Evolutionary conservation across 2,329 filamentous ascomycete species (phyloP).

Genomic region (Ophiobolus disseminans): DNA sequence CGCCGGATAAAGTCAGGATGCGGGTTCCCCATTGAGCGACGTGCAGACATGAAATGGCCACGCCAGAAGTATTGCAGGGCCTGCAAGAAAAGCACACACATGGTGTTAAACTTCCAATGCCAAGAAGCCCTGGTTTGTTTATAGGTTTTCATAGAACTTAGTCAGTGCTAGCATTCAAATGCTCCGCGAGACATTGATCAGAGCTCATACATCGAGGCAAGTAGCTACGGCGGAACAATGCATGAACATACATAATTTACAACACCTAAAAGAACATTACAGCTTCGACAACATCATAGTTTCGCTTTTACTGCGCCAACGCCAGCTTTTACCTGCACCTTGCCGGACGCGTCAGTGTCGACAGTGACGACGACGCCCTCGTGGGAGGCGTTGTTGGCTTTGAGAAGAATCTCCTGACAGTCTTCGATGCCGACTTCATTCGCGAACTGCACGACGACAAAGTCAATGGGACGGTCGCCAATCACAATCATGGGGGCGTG

Average conservation of each 20-base stretch:
- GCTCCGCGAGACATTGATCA: too few relatives aligned
- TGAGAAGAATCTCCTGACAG: slow-evolving; percentile 76
- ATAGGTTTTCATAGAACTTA: too few relatives aligned
- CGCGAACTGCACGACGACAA: slow-evolving; percentile 82
- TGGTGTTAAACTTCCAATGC: too few relatives aligned
- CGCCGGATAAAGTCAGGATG: too few relatives aligned
- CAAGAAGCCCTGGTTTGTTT: too few relatives aligned
- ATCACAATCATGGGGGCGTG: slow-evolving; percentile 96
- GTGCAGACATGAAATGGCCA: too few relatives aligned
- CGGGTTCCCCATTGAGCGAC: too few relatives aligned
- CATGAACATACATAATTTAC: neutral
- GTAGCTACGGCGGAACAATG: neutral
- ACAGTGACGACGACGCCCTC: slow-evolving; percentile 46
- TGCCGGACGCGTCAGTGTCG: slow-evolving; percentile 41
- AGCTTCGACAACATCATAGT: slow-evolving; percentile 15
- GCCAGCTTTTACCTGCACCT: slow-evolving; percentile 45
- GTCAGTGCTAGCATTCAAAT: too few relatives aligned
- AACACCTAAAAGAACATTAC: neutral
- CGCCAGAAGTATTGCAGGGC: too few relatives aligned
- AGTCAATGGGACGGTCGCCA: slow-evolving; percentile 74
- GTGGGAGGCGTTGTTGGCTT: slow-evolving; percentile 30
- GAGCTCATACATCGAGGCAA: too few relatives aligned
- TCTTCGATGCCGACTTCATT: slow-evolving; percentile 85
- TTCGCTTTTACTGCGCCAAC: slow-evolving; percentile 42
- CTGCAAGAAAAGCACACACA: too few relatives aligned